These are phyloP conservation scores for Hemerocallis citrina DNA, from an alignment of 106 monocot species.

Conservation along the genomic window DNA sequence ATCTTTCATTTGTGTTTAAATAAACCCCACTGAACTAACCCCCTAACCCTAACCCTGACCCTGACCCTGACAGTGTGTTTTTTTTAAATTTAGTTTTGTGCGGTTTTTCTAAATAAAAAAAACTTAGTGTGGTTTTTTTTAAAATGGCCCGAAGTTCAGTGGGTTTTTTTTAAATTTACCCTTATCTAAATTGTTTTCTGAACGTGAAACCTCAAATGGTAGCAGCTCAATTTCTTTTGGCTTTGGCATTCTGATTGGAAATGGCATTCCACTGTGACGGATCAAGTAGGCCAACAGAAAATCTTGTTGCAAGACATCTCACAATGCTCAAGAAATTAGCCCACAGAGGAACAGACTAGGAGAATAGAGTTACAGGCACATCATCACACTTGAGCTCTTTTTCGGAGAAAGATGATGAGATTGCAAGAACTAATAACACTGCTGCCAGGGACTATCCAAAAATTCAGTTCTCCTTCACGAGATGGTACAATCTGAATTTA, in stretches of 20 bases:
- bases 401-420: slow-evolving; percentile 38
- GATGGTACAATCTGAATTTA: slow-evolving; percentile 44
- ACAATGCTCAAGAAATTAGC: slow-evolving; percentile 45
- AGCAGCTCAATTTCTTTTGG: slow-evolving; percentile 17
- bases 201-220: slow-evolving; percentile 1
- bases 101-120: too few relatives aligned
- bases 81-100: too few relatives aligned
- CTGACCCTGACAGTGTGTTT: too few relatives aligned
- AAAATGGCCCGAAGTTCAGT: too few relatives aligned
- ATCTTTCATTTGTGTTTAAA: too few relatives aligned
- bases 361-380: slow-evolving; percentile 42
- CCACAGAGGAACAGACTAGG: slow-evolving; percentile 59
- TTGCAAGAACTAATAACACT: slow-evolving; percentile 42
- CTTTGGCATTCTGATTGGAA: slow-evolving; percentile 7
- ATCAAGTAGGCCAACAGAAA: slow-evolving; percentile 50
- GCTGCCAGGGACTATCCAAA: slow-evolving; percentile 51
- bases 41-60: too few relatives aligned
- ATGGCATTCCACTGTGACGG: slow-evolving; percentile 25
- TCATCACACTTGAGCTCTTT: slow-evolving; percentile 15
- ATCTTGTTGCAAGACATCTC: slow-evolving; percentile 30
- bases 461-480: slow-evolving; percentile 39
- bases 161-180: too few relatives aligned
- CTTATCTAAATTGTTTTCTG: too few relatives aligned
- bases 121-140: too few relatives aligned
- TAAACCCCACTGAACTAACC: too few relatives aligned